These are phyloP conservation scores for Pythium folliculosum DNA, from an alignment of 352 stramenopile species.

Conservation along the genomic window DNA sequence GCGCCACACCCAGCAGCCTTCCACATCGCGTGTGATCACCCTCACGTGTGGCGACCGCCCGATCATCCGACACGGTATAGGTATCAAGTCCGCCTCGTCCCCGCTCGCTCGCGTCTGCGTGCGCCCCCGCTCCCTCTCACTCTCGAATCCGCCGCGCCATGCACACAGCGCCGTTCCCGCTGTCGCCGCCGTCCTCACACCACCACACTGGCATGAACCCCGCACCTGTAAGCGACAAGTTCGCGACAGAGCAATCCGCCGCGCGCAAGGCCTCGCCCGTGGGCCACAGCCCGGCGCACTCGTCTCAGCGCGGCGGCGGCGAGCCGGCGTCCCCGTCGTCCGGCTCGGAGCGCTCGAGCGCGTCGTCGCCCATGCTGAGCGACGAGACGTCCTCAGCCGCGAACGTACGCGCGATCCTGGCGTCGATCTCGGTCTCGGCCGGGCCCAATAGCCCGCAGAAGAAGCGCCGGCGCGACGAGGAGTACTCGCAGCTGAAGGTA, in stretches of 20 bases:
- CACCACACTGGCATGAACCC: not conserved
- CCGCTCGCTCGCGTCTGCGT: not conserved
- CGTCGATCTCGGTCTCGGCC: conserved; percentile 17
- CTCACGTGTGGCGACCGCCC: not conserved
- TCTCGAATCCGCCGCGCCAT: not conserved
- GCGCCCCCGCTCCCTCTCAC: not conserved
- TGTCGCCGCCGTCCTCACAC: not conserved
- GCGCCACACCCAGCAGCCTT: not conserved
- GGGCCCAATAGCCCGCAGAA: conserved; percentile 14
- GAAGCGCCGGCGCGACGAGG: conserved; percentile 24
- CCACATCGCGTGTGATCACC: conserved; percentile 2
- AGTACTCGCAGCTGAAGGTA: conserved; percentile 17
- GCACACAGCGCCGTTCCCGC: not conserved
- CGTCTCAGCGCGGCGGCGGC: not conserved
- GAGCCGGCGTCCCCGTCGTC: conserved; percentile 11
- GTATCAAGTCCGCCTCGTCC: not conserved
- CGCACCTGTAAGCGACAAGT: not conserved
- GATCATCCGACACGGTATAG: not conserved
- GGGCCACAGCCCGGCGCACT: not conserved
- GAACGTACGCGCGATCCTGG: conserved; percentile 22
- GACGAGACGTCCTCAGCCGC: not conserved
- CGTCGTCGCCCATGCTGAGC: conserved; percentile 5
- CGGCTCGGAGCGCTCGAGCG: conserved; percentile 19
- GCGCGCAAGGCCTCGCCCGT: conserved; percentile 10
- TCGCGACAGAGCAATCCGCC: not conserved